A percentile compares a stretch with the other conserved stretches of the same genome.
Evolutionary conservation across 139 green algal species (phyloP).

Genomic region (Coelastrella sp.): DNA sequence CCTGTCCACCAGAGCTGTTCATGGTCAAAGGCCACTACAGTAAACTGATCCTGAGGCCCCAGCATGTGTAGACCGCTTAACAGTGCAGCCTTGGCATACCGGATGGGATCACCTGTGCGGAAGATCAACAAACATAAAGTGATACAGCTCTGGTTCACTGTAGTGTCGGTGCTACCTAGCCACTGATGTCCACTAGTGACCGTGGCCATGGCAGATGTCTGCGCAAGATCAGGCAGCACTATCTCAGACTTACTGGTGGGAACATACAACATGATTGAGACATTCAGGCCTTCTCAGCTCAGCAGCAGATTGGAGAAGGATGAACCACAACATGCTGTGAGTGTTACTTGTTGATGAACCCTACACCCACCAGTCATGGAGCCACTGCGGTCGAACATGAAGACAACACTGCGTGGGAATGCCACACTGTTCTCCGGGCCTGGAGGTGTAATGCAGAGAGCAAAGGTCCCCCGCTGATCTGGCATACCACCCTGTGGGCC

Average conservation of each 20-base stretch:
- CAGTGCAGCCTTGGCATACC: constrained; percentile 52
- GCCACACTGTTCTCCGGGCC: constrained; percentile 46
- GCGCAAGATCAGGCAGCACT: not conserved
- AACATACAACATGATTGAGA: not conserved
- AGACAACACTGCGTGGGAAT: constrained; percentile 68
- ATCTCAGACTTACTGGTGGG: not conserved
- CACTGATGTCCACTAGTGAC: too few species aligned
- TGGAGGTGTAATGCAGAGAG: constrained; percentile 48
- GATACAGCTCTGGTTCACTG: too few species aligned
- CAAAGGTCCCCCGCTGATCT: constrained; percentile 51
- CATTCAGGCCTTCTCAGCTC: not conserved
- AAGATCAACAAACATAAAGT: not conserved
- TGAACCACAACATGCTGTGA: not conserved
- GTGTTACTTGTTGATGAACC: too few species aligned
- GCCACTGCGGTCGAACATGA: constrained; percentile 68
- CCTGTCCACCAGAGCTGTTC: constrained; percentile 66
- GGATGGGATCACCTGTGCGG: constrained; percentile 39
- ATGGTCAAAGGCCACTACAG: constrained; percentile 73
- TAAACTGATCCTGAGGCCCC: constrained; percentile 59
- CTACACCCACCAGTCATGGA: constrained; percentile 51
- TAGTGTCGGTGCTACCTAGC: too few species aligned
- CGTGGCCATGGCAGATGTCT: not conserved
- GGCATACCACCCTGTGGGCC: not conserved
- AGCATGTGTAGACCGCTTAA: constrained; percentile 52
- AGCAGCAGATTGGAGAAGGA: not conserved